Base-by-base conservation (phyloP, 352 stramenopile genomes). In the Aphanomyces astaci region DNA sequence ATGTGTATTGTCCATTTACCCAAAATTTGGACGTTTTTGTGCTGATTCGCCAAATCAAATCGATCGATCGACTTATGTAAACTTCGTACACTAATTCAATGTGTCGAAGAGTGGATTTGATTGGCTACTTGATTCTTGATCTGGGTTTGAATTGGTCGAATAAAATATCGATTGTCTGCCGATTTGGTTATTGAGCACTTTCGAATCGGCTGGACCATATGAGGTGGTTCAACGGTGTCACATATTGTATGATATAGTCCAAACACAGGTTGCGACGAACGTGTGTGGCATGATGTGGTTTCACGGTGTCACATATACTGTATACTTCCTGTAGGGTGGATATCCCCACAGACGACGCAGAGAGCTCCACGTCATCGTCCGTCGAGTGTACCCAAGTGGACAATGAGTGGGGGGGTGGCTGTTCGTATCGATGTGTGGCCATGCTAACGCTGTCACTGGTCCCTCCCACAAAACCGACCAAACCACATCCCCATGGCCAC, bases 381-480 rank as follows among this genome's bases (percentile, higher is more conserved):
- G 36, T 43, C 36, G 36, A 43, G 36, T 43, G 7, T 43, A 43
- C 15, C 7, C 36, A 15, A 15, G 36, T 43, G 36, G 15, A 43
- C 36, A 43, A 43, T 7, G 36, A 15, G 15, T 43, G 36, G 7
- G 7, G 36, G 36, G 36, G 15, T 7, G 36, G 15, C 7, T 43
- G 62, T n/a, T 19, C 22, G 17, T 52, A 60, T 33, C 62, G 28
- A 1, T 68, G 49, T 40, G 62, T 52, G 28, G 62, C 62, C 4
- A 68, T 68, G 62, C 1, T 48, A 5, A 62, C 62, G 9, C 3
- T 68, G 43, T 43, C n/a, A n/a, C 13, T 68, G n/a, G n/a, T n/a
- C n/a, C 25, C 10, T 60, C 9, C 11, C 25, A n/a, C 30, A 10
- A 9, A 45, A 40, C 15, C 22, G 19, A 31, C 48, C 31, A n/a